These are phyloP conservation scores for Dicorynia guianensis DNA, from an alignment of 306 rosid genomes.

Conservation along the genomic window DNA sequence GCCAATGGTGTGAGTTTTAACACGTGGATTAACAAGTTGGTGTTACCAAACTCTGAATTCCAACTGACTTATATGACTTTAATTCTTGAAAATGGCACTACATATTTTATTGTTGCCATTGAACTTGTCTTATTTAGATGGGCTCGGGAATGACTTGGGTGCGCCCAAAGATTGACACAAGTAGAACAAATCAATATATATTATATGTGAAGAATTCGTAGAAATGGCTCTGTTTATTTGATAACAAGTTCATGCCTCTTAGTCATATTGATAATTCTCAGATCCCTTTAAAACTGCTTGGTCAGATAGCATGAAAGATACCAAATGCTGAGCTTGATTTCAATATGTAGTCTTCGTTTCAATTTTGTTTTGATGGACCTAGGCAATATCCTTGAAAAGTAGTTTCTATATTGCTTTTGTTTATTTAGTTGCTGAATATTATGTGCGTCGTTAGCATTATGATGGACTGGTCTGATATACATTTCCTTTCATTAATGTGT, in stretches of 20 bases:
- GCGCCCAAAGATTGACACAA: slow-evolving; percentile 2
- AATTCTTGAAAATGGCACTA: background rate
- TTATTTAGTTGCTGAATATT: slow-evolving; percentile 5
- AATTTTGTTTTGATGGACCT: background rate
- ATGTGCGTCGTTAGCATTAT: slow-evolving; percentile 9
- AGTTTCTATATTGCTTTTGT: background rate
- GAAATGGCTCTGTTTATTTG: background rate
- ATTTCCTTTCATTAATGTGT: slow-evolving; percentile 22
- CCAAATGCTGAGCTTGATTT: background rate
- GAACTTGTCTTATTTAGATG: background rate
- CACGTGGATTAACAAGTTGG: background rate
- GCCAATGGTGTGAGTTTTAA: slow-evolving; percentile 10
- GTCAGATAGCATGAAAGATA: background rate
- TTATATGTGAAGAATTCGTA: background rate
- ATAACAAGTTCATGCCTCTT: background rate
- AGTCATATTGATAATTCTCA: background rate
- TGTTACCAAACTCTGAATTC: background rate
- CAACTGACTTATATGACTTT: background rate
- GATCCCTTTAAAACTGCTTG: background rate
- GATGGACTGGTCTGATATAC: slow-evolving; percentile 17
- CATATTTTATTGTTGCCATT: background rate
- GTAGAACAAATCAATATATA: slow-evolving; percentile 8
- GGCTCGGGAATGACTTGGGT: background rate
- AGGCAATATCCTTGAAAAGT: background rate
- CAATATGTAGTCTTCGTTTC: slow-evolving; percentile 17